These are phyloP conservation scores for Paramecium octaurelia DNA, from an alignment of 73 alveolate species.

Conservation along the genomic window DNA sequence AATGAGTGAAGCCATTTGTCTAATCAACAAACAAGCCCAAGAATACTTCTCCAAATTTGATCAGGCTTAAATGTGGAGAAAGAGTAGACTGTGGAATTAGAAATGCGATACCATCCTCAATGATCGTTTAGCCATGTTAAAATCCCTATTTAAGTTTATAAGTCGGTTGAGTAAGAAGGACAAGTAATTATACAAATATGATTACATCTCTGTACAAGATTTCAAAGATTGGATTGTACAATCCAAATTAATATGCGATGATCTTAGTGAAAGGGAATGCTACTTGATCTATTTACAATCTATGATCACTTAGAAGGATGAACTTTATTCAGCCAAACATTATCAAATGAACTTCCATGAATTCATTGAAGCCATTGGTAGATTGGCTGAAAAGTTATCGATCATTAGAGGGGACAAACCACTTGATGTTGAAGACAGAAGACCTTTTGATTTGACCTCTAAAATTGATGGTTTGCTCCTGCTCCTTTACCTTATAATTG, in stretches of 20 bases:
- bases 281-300: background rate
- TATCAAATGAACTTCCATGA: slow-evolving; percentile 39
- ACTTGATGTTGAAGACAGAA: slow-evolving; percentile 20
- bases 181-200: slow-evolving; percentile 18
- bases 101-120: background rate
- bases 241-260: background rate
- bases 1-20: background rate
- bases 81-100: slow-evolving; percentile 21
- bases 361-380: background rate
- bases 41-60: slow-evolving; percentile 21
- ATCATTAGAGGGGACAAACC: slow-evolving; percentile 33
- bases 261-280: slow-evolving; percentile 9
- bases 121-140: background rate
- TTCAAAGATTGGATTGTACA: background rate
- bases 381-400: slow-evolving; percentile 24
- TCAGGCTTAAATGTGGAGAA: slow-evolving; percentile 24
- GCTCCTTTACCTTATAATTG: background rate
- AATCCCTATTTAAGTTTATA: background rate
- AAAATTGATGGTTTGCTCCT: background rate
- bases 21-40: background rate
- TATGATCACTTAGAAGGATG: background rate
- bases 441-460: background rate
- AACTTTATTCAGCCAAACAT: background rate
- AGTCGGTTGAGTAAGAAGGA: background rate
- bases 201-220: background rate